phyloP scores from a whole-genome alignment of 768 basidiomycete genomes.

The Boletellus emodensis region DNA sequence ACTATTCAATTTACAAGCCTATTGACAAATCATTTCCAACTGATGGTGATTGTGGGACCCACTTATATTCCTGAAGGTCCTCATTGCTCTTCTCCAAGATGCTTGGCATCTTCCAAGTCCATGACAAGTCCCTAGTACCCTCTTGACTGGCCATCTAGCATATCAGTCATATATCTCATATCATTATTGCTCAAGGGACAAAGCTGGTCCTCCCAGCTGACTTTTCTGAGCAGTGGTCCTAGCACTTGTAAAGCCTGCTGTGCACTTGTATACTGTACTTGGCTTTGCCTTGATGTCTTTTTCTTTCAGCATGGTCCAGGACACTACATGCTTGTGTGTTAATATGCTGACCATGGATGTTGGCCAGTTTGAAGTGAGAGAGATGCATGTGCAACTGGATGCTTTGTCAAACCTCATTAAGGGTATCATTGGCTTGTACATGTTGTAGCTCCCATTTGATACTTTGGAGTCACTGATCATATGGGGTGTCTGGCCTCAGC shows the following conservation, averaged over 20 bases:
- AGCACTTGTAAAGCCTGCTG: background rate
- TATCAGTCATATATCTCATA: background rate
- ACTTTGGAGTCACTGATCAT: background rate
- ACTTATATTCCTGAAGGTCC: background rate
- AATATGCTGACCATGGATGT: background rate
- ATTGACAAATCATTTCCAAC: too few species aligned
- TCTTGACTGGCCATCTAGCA: background rate
- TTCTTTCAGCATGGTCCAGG: background rate
- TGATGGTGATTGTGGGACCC: too few species aligned
- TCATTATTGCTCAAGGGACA: background rate
- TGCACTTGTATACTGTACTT: background rate
- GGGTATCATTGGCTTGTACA: background rate
- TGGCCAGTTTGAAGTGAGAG: background rate
- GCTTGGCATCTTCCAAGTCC: slow-evolving; percentile 1
- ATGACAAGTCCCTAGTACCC: background rate
- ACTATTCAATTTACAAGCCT: background rate
- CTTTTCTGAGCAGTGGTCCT: background rate
- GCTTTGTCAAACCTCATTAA: background rate
- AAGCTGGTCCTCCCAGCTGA: background rate
- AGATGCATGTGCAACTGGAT: background rate
- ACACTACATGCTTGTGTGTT: background rate
- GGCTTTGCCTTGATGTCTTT: background rate
- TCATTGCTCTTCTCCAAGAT: background rate
- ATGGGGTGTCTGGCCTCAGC: background rate
- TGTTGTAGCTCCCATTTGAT: background rate